Conservation (phyloP, 768 basidiomycete species). For the Tricholoma sp. region DNA sequence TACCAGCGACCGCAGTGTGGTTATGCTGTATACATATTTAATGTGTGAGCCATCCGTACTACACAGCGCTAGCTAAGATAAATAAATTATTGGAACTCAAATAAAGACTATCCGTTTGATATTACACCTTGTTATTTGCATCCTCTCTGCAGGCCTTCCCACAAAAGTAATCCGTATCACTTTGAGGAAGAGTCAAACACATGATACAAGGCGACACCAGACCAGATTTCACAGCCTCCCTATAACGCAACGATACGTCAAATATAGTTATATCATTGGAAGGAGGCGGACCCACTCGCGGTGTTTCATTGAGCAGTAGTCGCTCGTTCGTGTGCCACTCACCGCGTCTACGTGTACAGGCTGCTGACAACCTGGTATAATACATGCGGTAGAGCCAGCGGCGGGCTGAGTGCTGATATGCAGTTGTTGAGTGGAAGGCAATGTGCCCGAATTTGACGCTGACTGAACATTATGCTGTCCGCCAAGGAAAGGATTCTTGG, state of each 20-base stretch:
- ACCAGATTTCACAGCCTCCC: slow-evolving; percentile 54
- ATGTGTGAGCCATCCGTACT: neutral
- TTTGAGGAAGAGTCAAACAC: slow-evolving; percentile 58
- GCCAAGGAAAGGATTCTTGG: slow-evolving; percentile 3
- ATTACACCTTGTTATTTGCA: slow-evolving; percentile 42
- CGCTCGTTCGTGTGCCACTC: slow-evolving; percentile 43
- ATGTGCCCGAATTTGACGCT: slow-evolving; percentile 16
- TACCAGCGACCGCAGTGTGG: no score
- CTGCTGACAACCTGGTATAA: slow-evolving; percentile 54
- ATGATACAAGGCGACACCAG: slow-evolving; percentile 55
- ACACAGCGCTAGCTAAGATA: no score
- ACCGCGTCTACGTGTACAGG: slow-evolving; percentile 46
- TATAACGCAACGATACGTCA: slow-evolving; percentile 19
- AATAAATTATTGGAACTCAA: no score
- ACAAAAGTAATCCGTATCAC: slow-evolving; percentile 60
- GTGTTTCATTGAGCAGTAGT: slow-evolving; percentile 58
- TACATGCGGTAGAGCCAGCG: slow-evolving; percentile 38
- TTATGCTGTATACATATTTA: neutral
- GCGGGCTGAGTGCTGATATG: slow-evolving; percentile 29
- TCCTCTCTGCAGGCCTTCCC: slow-evolving; percentile 53
- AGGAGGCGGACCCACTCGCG: slow-evolving; percentile 47
- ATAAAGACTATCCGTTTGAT: neutral
- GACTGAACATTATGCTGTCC: slow-evolving; percentile 7
- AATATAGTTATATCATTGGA: neutral
- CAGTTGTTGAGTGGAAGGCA: slow-evolving; percentile 24